phyloP scores from a whole-genome alignment of 495 filamentous ascomycete species.

The Hypoxylon perforatum region DNA sequence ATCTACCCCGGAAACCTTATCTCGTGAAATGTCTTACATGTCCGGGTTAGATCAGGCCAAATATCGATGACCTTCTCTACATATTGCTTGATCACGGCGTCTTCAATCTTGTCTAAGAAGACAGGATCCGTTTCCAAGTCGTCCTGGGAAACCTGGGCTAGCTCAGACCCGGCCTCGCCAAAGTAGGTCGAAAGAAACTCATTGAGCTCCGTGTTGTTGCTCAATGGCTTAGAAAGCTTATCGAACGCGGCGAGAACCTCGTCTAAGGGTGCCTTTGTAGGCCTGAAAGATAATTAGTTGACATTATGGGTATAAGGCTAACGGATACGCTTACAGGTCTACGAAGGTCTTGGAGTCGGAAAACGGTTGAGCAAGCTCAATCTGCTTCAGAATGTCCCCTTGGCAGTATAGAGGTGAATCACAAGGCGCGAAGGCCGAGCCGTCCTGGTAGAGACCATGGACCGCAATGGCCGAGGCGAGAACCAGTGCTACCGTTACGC shows the following conservation, averaged over 20 bases:
- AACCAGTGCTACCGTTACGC: constrained; percentile 38
- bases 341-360: constrained; percentile 64
- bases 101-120: constrained; percentile 56
- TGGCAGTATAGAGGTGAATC: constrained; percentile 63
- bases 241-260: constrained; percentile 58
- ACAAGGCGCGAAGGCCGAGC: constrained; percentile 58
- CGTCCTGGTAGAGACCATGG: constrained; percentile 57
- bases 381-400: constrained; percentile 58
- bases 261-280: constrained; percentile 56
- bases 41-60: constrained; percentile 62
- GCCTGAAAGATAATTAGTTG: constrained; percentile 46
- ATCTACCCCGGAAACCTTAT: neutral
- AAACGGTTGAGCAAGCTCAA: constrained; percentile 61
- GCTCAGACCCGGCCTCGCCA: constrained; percentile 58
- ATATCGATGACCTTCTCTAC: constrained; percentile 60
- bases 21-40: constrained; percentile 35
- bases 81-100: constrained; percentile 58
- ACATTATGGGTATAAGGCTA: neutral
- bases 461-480: constrained; percentile 32
- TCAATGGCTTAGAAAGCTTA: constrained; percentile 55
- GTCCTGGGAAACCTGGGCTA: constrained; percentile 53
- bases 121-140: constrained; percentile 53
- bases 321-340: constrained; percentile 56
- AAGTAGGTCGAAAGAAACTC: constrained; percentile 58
- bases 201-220: constrained; percentile 60